phyloP scores from a whole-genome alignment of 2,329 filamentous ascomycete genomes.

The Tricladium varicosporioides region DNA sequence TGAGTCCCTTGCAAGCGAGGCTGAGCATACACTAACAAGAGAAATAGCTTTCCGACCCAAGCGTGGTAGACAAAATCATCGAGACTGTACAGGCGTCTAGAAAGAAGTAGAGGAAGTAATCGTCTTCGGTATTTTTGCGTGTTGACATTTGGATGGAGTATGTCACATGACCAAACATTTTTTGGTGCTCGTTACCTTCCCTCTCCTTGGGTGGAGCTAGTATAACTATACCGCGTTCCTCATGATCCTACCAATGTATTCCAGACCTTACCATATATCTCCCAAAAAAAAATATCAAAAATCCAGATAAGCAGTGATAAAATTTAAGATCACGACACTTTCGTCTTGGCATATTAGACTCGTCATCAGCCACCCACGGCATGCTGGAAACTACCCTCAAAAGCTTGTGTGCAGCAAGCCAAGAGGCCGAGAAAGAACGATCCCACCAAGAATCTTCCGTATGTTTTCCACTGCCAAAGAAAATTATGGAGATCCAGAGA shows the following conservation, averaged over 20 bases:
- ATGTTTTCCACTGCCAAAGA: no score
- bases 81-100: constrained; percentile 53
- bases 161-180: not conserved
- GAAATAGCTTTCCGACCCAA: constrained; percentile 78
- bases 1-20: constrained; percentile 36
- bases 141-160: constrained; percentile 2
- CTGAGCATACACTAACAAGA: constrained; percentile 3
- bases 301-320: not conserved
- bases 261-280: not conserved
- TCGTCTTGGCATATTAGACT: not conserved
- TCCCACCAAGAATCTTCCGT: not conserved
- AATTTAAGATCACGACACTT: no score
- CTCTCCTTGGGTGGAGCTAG: not conserved
- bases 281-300: not conserved
- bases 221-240: not conserved
- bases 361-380: not conserved
- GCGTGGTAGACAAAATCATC: constrained; percentile 88
- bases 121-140: not conserved
- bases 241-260: not conserved
- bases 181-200: not conserved
- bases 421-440: not conserved
- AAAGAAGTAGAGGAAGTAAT: constrained; percentile 25
- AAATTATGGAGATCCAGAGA: no score
- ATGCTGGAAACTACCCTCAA: not conserved
- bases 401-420: not conserved